Conservation (phyloP, 192 early-diverging fungal genomes). For the Tieghemiomyces parasiticus region DNA sequence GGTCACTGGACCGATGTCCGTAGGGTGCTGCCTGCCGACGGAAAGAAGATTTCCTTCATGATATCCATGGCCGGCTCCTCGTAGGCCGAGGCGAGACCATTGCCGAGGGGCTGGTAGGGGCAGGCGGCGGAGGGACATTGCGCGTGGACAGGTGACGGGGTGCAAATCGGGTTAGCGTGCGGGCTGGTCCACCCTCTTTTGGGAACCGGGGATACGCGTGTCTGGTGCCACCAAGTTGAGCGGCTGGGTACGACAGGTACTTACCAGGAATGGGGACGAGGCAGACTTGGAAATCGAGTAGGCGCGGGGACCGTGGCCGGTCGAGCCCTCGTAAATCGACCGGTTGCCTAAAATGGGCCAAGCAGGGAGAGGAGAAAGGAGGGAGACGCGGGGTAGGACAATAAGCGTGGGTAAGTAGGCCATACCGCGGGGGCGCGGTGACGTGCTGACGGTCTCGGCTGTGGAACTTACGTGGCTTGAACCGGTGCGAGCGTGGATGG, state of each 20-base stretch:
- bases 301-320: not conserved
- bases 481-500: not conserved
- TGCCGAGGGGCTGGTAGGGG: not conserved
- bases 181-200: not conserved
- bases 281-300: conserved; percentile 7
- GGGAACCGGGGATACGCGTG: not conserved
- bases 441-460: not conserved
- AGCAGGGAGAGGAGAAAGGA: not conserved
- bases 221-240: not conserved
- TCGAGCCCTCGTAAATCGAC: conserved; percentile 7
- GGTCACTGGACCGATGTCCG: too few relatives aligned
- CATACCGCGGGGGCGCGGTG: not conserved
- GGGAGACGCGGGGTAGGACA: not conserved
- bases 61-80: conserved; percentile 9
- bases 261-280: conserved; percentile 9
- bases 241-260: not conserved
- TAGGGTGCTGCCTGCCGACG: not conserved
- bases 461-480: not conserved
- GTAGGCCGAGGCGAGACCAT: not conserved
- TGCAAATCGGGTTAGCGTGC: not conserved
- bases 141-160: not conserved
- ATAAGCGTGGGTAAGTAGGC: not conserved
- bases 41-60: conserved; percentile 11
- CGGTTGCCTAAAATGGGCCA: too few relatives aligned
- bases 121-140: not conserved